Conservation (phyloP, 73 alveolate genomes). For the Tetrahymena thermophila region DNA sequence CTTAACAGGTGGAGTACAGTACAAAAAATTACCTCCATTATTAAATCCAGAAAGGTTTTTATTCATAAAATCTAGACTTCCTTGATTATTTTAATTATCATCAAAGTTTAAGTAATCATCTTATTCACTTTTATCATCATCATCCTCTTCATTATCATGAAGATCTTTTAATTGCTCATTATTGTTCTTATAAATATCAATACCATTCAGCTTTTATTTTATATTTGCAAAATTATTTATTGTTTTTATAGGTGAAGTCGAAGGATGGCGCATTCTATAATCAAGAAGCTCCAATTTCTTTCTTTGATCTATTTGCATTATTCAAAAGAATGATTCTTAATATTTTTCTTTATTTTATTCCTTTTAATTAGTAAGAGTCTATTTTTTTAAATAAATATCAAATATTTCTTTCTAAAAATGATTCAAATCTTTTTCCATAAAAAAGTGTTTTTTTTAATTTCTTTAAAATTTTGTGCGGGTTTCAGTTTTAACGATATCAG, state of each 20-base stretch:
- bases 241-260: background rate
- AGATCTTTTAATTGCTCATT: background rate
- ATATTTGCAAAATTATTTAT: background rate
- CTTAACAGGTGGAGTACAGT: background rate
- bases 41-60: background rate
- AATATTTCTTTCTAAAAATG: background rate
- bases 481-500: background rate
- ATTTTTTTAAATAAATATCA: background rate
- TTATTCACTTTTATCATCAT: background rate
- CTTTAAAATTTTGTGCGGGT: conserved; percentile 1
- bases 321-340: background rate
- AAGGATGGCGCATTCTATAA: background rate
- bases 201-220: background rate
- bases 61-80: background rate
- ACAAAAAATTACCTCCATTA: background rate
- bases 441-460: background rate
- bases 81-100: background rate
- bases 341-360: background rate
- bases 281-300: background rate
- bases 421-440: background rate
- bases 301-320: background rate
- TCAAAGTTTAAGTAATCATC: background rate
- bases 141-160: background rate
- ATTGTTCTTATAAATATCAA: background rate
- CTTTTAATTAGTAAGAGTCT: background rate